phyloP scores from a whole-genome alignment of 306 rosid species.

The Sicyos edulis region DNA sequence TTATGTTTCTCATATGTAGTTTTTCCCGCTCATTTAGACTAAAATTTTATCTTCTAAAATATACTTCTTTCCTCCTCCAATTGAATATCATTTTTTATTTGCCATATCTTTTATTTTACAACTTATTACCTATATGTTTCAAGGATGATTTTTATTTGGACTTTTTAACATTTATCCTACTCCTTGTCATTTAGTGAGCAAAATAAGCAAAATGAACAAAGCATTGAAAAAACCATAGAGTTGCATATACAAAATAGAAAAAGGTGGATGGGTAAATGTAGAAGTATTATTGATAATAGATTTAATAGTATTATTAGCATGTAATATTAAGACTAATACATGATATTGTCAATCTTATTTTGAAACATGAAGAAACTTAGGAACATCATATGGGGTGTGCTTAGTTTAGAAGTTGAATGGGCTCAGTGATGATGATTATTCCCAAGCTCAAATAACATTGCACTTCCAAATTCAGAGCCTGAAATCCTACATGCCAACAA shows the following conservation, averaged over 20 bases:
- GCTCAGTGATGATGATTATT: background rate
- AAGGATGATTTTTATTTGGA: background rate
- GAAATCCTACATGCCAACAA: background rate
- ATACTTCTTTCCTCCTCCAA: too few species aligned
- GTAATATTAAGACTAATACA: background rate
- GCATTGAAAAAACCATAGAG: background rate
- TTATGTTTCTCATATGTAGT: too few species aligned
- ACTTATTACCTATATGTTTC: background rate
- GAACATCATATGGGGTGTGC: conserved; percentile 10
- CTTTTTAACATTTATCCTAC: background rate
- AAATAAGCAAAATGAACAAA: background rate
- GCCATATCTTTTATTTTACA: too few species aligned
- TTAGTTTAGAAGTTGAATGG: background rate
- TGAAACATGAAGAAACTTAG: background rate
- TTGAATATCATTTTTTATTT: too few species aligned
- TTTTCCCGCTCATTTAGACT: too few species aligned
- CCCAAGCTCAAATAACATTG: background rate
- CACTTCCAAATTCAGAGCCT: background rate
- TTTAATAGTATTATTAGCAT: background rate
- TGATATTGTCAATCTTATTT: conserved; percentile 6
- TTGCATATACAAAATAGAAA: background rate
- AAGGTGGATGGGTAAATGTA: background rate
- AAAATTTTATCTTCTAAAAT: too few species aligned
- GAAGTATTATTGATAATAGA: background rate
- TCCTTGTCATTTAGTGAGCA: background rate